Conservation (phyloP, 192 early-diverging fungal species). For the Umbelopsis sp. region DNA sequence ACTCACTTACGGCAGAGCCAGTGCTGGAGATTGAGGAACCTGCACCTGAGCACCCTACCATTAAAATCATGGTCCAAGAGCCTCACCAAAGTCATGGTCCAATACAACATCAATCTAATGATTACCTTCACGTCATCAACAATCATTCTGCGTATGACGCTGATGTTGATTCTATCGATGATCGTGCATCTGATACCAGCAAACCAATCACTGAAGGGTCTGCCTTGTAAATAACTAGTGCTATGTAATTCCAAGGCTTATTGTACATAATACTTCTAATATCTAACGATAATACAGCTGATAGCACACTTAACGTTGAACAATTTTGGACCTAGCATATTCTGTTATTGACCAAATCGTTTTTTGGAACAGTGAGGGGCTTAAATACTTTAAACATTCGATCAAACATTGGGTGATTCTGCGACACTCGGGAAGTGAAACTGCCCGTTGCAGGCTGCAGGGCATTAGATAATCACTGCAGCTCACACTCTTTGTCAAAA, state of each 20-base stretch:
- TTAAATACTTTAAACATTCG: too few relatives aligned
- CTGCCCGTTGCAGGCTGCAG: too few relatives aligned
- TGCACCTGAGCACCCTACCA: neutral
- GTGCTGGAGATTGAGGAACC: neutral
- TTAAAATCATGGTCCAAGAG: constrained; percentile 15
- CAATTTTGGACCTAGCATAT: too few relatives aligned
- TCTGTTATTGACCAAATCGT: too few relatives aligned
- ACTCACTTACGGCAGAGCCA: neutral
- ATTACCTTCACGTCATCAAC: neutral
- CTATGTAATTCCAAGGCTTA: neutral
- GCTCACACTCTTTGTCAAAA: too few relatives aligned
- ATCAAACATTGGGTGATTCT: too few relatives aligned
- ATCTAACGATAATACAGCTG: too few relatives aligned
- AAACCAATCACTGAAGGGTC: neutral
- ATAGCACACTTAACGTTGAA: too few relatives aligned
- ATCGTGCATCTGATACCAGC: neutral
- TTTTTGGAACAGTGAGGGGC: too few relatives aligned
- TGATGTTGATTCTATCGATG: constrained; percentile 10
- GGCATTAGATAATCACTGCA: too few relatives aligned
- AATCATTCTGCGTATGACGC: neutral
- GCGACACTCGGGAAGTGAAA: too few relatives aligned
- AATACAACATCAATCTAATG: neutral
- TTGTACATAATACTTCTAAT: neutral
- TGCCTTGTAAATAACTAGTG: neutral
- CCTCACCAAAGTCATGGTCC: neutral